These are phyloP conservation scores for Beauveria caledonica DNA, from an alignment of 2,329 filamentous ascomycete genomes.

Conservation along the genomic window DNA sequence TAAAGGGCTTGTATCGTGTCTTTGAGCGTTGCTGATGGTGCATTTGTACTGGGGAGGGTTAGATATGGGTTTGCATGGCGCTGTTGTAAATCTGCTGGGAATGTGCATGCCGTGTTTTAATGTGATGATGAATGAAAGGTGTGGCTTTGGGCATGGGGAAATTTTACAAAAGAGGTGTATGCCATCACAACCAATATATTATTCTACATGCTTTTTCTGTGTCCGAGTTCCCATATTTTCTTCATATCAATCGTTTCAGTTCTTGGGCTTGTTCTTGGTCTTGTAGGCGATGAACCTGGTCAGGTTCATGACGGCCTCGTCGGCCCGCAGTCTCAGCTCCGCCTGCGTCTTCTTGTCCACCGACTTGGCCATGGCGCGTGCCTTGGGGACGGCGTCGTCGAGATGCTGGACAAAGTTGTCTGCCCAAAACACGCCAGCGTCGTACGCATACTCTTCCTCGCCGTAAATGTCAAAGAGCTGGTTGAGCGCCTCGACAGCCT, in stretches of 20 bases:
- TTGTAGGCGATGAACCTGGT: slow-evolving; percentile 57
- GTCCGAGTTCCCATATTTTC: slow-evolving; percentile 1
- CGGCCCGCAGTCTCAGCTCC: slow-evolving; percentile 50
- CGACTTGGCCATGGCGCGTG: slow-evolving; percentile 47
- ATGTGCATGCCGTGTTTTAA: background rate
- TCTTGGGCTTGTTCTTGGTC: slow-evolving; percentile 43
- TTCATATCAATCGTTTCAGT: background rate
- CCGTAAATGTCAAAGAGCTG: slow-evolving; percentile 61
- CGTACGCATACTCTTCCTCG: slow-evolving; percentile 50
- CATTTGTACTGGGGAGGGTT: background rate
- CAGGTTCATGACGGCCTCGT: slow-evolving; percentile 55
- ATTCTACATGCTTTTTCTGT: slow-evolving; percentile 4
- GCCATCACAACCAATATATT: background rate
- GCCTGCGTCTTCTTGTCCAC: slow-evolving; percentile 51
- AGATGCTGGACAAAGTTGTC: slow-evolving; percentile 52
- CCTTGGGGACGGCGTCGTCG: slow-evolving; percentile 44
- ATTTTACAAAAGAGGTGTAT: background rate
- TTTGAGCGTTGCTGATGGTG: slow-evolving; percentile 77
- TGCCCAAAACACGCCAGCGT: slow-evolving; percentile 56
- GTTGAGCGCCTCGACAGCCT: slow-evolving; percentile 56
- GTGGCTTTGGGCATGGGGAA: background rate
- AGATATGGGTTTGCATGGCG: background rate
- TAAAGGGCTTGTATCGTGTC: slow-evolving; percentile 87
- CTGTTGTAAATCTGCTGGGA: background rate
- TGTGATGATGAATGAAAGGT: background rate